These are phyloP conservation scores for Mycena filopes DNA, from an alignment of 768 basidiomycete species.

Conservation along the genomic window DNA sequence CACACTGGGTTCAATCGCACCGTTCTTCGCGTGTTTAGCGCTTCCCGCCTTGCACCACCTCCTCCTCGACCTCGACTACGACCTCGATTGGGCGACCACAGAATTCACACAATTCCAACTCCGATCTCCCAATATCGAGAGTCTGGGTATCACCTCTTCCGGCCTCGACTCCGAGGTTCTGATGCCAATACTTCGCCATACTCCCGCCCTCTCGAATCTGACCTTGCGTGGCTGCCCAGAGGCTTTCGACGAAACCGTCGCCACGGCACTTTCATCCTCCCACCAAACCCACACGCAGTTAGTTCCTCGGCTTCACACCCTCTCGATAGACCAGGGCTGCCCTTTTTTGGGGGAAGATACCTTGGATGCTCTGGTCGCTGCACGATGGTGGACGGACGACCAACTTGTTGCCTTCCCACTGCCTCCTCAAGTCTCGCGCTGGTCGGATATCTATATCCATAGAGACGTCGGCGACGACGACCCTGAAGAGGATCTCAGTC, in stretches of 20 bases:
- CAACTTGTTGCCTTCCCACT: background rate
- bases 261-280: slow-evolving; percentile 5
- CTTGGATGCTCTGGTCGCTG: background rate
- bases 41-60: slow-evolving; percentile 4
- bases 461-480: no score
- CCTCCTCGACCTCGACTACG: background rate
- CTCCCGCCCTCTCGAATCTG: slow-evolving; percentile 10
- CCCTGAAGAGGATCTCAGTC: background rate
- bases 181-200: background rate
- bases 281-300: background rate
- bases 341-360: background rate
- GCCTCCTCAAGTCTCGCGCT: background rate
- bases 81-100: background rate
- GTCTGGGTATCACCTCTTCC: background rate
- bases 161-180: background rate
- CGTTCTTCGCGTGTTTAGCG: slow-evolving; percentile 13
- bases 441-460: background rate
- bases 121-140: slow-evolving; percentile 12
- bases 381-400: background rate
- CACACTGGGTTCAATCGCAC: background rate
- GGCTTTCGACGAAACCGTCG: slow-evolving; percentile 3
- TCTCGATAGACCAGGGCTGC: background rate
- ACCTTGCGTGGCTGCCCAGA: background rate
- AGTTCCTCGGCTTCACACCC: slow-evolving; percentile 3
- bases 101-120: slow-evolving; percentile 18